Evolutionary conservation across 805 yeast genomes (phyloP).

Genomic region (Wickerhamiella spandovensis): DNA sequence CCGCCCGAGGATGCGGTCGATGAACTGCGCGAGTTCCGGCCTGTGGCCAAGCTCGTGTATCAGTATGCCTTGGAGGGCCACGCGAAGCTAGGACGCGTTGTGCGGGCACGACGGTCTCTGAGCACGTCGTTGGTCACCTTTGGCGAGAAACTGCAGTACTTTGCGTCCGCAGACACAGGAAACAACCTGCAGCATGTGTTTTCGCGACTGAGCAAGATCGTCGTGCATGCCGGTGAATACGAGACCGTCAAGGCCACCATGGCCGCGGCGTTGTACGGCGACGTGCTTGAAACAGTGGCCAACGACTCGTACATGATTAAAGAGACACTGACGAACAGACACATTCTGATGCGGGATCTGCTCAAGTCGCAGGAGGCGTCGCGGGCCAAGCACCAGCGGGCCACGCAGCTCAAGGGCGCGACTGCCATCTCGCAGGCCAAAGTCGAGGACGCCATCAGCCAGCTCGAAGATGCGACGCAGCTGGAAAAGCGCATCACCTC

Average conservation of each 20-base stretch:
- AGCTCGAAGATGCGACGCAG: conserved; percentile 64
- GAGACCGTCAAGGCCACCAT: conserved; percentile 57
- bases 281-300: conserved; percentile 49
- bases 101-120: conserved; percentile 32
- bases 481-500: conserved; percentile 63
- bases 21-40: conserved; percentile 75
- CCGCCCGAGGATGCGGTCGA: conserved; percentile 82
- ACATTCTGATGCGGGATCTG: conserved; percentile 81
- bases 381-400: conserved; percentile 53
- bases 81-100: conserved; percentile 43
- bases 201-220: conserved; percentile 59
- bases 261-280: conserved; percentile 64
- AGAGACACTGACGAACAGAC: conserved; percentile 87
- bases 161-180: background rate
- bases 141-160: conserved; percentile 22
- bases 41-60: conserved; percentile 67
- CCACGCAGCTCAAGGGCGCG: conserved; percentile 53
- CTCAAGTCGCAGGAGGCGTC: conserved; percentile 66
- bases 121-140: conserved; percentile 45
- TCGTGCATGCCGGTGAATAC: conserved; percentile 61
- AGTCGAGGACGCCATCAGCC: conserved; percentile 78
- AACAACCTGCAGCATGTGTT: conserved; percentile 33
- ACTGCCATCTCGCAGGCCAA: conserved; percentile 71
- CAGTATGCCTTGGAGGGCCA: conserved; percentile 38
- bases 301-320: conserved; percentile 77